These are phyloP conservation scores for Myrica gale DNA, from an alignment of 306 rosid genomes.

Conservation along the genomic window DNA sequence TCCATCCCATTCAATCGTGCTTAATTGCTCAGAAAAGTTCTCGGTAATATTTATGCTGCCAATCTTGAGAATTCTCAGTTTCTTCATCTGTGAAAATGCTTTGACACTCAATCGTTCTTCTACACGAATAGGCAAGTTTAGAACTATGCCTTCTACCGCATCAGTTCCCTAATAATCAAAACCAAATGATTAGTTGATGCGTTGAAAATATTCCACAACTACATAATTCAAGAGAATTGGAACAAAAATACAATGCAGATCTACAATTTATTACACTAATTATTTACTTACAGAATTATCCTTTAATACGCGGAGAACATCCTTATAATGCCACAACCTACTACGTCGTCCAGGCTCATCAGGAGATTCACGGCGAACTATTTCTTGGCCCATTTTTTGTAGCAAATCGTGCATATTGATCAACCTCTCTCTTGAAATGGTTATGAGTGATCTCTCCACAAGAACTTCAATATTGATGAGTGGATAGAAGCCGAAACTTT, in stretches of 20 bases:
- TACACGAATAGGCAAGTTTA: background rate
- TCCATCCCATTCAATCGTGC: background rate
- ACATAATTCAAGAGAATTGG: no score
- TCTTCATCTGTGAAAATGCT: constrained; percentile 5
- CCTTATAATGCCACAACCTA: background rate
- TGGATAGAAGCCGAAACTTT: background rate
- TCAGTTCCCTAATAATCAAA: background rate
- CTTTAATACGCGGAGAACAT: background rate
- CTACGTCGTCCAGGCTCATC: background rate
- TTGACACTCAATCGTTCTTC: background rate
- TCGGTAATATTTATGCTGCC: background rate
- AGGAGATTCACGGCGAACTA: background rate
- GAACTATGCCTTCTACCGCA: background rate
- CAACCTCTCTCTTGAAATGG: background rate
- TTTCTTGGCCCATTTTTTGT: background rate
- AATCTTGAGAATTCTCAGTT: background rate
- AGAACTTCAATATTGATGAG: background rate
- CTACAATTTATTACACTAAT: no score
- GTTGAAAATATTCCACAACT: background rate
- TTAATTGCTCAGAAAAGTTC: no score
- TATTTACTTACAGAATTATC: background rate
- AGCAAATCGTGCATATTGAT: background rate
- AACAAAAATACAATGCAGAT: background rate
- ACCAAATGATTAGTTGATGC: no score
- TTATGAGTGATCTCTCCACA: background rate